phyloP scores from a whole-genome alignment of 108 stramenopile genomes.

The Cyclostephanos tholiformis region DNA sequence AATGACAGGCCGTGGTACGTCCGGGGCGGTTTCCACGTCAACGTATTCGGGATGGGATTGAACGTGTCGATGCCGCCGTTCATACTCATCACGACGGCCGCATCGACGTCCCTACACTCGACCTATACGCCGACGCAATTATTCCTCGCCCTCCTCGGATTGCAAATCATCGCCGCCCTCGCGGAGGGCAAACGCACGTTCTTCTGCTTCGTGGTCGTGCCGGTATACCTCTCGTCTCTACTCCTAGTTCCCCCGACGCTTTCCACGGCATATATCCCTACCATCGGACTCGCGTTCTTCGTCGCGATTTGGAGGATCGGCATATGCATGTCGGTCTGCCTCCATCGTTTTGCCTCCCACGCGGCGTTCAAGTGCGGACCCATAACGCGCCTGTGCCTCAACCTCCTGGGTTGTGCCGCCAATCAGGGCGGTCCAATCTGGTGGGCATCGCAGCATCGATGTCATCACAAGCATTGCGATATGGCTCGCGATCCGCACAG shows the following conservation, averaged over 20 bases:
- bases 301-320: constrained; percentile 36
- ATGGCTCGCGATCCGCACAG: constrained; percentile 61
- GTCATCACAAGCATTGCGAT: constrained; percentile 70
- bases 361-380: constrained; percentile 60
- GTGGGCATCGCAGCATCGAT: constrained; percentile 69
- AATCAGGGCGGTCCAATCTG: constrained; percentile 69
- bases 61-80: constrained; percentile 43
- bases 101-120: not conserved
- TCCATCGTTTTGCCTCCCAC: constrained; percentile 67
- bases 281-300: constrained; percentile 14
- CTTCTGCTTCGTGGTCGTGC: constrained; percentile 54
- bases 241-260: constrained; percentile 31
- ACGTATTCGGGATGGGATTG: constrained; percentile 53
- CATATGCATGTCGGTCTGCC: constrained; percentile 65
- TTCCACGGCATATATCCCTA: not conserved
- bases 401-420: constrained; percentile 54
- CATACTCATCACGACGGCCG: constrained; percentile 27
- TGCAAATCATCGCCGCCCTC: constrained; percentile 22
- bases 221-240: constrained; percentile 40
- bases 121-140: constrained; percentile 11
- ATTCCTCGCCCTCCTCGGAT: constrained; percentile 11
- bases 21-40: constrained; percentile 56
- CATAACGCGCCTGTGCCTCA: constrained; percentile 37
- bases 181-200: constrained; percentile 32
- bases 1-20: constrained; percentile 46